Percentiles rank a stretch among this genome's conserved stretches.
phyloP scores from a whole-genome alignment of 2,329 filamentous ascomycete genomes.

The Phaeomoniella chlamydospora region DNA sequence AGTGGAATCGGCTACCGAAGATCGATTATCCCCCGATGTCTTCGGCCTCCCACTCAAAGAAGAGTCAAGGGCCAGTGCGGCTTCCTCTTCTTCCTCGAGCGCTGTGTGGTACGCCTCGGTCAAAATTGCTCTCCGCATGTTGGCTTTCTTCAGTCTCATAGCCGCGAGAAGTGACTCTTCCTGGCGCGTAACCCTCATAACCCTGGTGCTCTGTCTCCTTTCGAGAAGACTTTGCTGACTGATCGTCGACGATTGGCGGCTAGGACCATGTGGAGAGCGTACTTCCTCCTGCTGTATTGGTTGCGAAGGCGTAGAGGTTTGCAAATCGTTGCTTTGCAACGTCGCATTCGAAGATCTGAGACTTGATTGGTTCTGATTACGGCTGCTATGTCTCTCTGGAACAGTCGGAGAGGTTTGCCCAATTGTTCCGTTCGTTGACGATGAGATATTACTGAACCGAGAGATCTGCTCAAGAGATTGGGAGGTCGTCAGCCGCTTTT shows the following conservation, averaged over 20 bases:
- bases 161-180: conserved; percentile 37
- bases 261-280: background rate
- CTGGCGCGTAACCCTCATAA: conserved; percentile 38
- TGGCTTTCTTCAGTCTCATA: conserved; percentile 32
- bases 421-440: background rate
- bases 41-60: background rate
- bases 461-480: background rate
- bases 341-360: background rate
- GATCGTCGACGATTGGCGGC: conserved; percentile 9
- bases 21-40: background rate
- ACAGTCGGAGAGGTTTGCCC: background rate
- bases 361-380: background rate
- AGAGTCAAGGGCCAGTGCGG: background rate
- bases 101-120: background rate
- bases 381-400: background rate
- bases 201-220: conserved; percentile 24
- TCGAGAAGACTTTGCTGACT: conserved; percentile 8
- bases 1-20: conserved; percentile 3
- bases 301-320: background rate
- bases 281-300: background rate
- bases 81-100: background rate
- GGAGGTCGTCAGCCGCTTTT: background rate
- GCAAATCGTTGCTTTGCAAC: background rate
- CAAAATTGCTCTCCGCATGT: conserved; percentile 17
- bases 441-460: background rate